Evolutionary conservation across 129 eudicot species (phyloP).

Genomic region (Chrysanthemum makinoi): DNA sequence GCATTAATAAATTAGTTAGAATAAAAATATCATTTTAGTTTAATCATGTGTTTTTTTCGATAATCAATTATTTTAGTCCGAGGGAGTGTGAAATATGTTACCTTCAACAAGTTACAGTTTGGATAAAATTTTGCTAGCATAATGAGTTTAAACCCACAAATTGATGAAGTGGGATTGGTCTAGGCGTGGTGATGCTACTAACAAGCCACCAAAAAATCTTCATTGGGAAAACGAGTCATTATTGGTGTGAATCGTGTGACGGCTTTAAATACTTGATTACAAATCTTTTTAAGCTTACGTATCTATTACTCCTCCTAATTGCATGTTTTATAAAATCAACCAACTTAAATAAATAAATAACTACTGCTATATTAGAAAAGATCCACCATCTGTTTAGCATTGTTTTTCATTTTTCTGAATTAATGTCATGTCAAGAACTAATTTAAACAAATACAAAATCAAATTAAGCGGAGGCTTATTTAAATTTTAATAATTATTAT

Average conservation of each 20-base stretch:
- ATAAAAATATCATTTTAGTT: no score
- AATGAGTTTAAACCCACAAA: not conserved
- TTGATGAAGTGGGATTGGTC: not conserved
- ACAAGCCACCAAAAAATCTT: constrained; percentile 6
- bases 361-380: no score
- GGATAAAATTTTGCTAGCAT: not conserved
- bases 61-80: no score
- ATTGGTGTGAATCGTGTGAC: constrained; percentile 23
- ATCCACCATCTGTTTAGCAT: no score
- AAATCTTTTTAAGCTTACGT: constrained; percentile 14
- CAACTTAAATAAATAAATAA: not conserved
- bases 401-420: no score
- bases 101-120: not conserved
- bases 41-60: no score
- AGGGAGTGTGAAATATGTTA: no score
- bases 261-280: constrained; percentile 30
- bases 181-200: constrained; percentile 7
- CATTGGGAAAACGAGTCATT: constrained; percentile 16
- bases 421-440: no score
- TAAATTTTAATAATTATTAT: no score
- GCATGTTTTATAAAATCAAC: not conserved
- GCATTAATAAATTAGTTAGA: no score
- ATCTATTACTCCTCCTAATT: constrained; percentile 16
- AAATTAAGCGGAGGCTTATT: no score
- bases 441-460: no score